phyloP scores from a whole-genome alignment of 2,329 filamentous ascomycete genomes.

The Hirsutella rhossiliensis region DNA sequence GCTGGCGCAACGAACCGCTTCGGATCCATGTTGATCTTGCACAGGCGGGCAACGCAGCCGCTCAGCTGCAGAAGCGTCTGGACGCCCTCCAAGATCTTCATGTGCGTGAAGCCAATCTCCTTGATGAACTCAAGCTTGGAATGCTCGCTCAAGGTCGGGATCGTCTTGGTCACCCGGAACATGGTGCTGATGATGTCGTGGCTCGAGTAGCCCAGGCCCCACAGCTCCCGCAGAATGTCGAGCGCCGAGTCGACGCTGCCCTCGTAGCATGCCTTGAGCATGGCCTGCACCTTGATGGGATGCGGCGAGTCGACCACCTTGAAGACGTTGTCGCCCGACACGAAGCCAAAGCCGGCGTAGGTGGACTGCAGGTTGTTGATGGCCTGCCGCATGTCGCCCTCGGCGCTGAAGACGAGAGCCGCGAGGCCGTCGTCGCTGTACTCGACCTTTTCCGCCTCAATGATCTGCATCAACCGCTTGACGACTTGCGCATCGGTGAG shows the following conservation, averaged over 20 bases:
- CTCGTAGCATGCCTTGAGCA: conserved; percentile 96
- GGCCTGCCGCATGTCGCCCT: conserved; percentile 97
- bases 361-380: conserved; percentile 98
- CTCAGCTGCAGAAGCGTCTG: conserved; percentile 90
- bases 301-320: conserved; percentile 94
- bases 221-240: conserved; percentile 78
- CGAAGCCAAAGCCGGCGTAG: conserved; percentile 83
- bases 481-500: conserved; percentile 89
- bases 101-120: conserved; percentile 97
- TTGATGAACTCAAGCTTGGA: conserved; percentile 95
- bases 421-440: conserved; percentile 89
- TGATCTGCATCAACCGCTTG: conserved; percentile 82
- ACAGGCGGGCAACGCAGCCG: conserved; percentile 81
- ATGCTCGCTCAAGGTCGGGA: conserved; percentile 84
- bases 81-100: conserved; percentile 97
- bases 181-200: conserved; percentile 99
- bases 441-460: conserved; percentile 80
- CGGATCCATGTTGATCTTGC: conserved; percentile 94
- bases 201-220: conserved; percentile 92
- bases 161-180: conserved; percentile 96
- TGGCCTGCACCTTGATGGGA: conserved; percentile 95
- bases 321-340: conserved; percentile 97
- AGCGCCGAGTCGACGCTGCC: conserved; percentile 80
- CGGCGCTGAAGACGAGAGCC: conserved; percentile 91
- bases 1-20: conserved; percentile 51